These are phyloP conservation scores for Rhododendron ovatum DNA, from an alignment of 148 eudicot species.

Conservation along the genomic window DNA sequence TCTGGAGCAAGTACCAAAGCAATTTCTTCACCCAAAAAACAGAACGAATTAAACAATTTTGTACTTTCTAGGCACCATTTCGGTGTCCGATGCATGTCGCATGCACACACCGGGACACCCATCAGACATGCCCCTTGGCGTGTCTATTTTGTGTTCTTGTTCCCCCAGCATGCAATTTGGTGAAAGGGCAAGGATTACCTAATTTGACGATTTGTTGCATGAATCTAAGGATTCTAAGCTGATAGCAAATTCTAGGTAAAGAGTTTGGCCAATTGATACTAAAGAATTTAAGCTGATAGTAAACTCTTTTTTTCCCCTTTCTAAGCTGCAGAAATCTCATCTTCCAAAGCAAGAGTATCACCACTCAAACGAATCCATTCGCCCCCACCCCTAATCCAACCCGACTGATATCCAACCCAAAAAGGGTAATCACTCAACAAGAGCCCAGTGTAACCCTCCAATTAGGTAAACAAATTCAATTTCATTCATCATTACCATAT, in stretches of 20 bases:
- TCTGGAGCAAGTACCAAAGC: background rate
- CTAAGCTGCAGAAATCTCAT: background rate
- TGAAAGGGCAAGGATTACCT: background rate
- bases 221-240: background rate
- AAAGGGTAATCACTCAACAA: background rate
- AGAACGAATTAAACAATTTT: background rate
- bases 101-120: background rate
- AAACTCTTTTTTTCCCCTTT: background rate
- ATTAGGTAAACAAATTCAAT: background rate
- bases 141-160: background rate
- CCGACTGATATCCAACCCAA: background rate
- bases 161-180: background rate
- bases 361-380: background rate
- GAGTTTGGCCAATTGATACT: background rate
- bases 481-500: background rate
- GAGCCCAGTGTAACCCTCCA: background rate
- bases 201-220: background rate
- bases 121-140: background rate
- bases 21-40: background rate
- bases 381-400: background rate
- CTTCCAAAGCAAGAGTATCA: background rate
- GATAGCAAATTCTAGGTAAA: background rate
- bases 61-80: background rate
- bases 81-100: background rate
- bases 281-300: background rate